These are phyloP conservation scores for Pseudopithomyces chartarum DNA, from an alignment of 2,329 filamentous ascomycete genomes.

Conservation along the genomic window DNA sequence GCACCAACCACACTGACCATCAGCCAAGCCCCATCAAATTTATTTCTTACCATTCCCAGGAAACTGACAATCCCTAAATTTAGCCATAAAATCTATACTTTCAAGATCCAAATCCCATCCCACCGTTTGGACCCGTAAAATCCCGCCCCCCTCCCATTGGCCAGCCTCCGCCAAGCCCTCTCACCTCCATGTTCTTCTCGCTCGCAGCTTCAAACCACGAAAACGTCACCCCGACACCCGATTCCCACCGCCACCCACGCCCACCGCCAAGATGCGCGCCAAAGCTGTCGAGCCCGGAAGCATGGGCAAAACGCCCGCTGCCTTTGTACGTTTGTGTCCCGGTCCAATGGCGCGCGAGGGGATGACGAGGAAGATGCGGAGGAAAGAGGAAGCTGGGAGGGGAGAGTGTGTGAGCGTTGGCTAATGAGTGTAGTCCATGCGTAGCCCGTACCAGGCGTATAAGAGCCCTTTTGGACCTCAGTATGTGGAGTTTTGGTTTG, in stretches of 20 bases:
- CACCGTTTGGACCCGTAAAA: not conserved
- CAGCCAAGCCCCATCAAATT: no score
- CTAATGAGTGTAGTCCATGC: constrained; percentile 35
- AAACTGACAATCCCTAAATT: no score
- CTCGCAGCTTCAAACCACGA: not conserved
- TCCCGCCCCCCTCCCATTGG: constrained; percentile 2
- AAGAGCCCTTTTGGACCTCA: constrained; percentile 63
- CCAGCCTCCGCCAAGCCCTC: not conserved
- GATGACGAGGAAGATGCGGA: not conserved
- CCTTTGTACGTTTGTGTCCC: constrained; percentile 26
- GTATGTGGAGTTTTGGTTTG: constrained; percentile 48
- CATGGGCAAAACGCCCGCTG: constrained; percentile 35
- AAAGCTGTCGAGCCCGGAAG: constrained; percentile 11
- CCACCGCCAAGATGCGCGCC: constrained; percentile 23
- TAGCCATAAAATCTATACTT: no score
- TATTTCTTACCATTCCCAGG: no score
- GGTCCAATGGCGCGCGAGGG: constrained; percentile 14
- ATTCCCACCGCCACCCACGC: not conserved
- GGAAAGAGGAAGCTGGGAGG: not conserved
- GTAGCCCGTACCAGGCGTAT: constrained; percentile 55
- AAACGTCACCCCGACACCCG: constrained; percentile 2
- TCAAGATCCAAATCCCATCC: not conserved
- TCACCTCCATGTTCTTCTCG: not conserved
- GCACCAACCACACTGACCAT: no score
- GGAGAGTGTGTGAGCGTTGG: not conserved